These are phyloP conservation scores for Tetraselmis chui DNA, from an alignment of 139 green algal genomes.

Conservation along the genomic window DNA sequence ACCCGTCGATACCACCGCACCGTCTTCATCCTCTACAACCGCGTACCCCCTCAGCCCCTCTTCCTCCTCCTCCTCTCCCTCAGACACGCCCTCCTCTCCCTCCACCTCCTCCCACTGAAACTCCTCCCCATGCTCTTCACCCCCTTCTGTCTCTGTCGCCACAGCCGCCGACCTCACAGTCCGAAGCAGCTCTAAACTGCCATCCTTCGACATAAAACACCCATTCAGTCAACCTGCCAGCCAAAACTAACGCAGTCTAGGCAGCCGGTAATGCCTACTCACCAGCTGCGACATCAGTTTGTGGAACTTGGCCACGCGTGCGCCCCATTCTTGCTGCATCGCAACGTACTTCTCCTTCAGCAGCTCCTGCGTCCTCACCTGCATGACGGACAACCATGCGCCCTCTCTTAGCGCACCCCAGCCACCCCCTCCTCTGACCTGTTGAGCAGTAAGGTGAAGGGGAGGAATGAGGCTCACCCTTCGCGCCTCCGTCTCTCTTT, in stretches of 20 bases:
- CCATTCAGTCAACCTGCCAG: too few species aligned
- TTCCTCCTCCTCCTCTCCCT: background rate
- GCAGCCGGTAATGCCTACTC: background rate
- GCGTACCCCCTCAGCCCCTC: background rate
- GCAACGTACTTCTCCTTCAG: constrained; percentile 14
- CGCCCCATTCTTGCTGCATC: background rate
- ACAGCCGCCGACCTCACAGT: background rate
- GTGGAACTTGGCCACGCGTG: background rate
- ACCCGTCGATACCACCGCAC: too few species aligned
- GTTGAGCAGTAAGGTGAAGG: too few species aligned
- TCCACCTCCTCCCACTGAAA: background rate
- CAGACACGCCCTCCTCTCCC: too few species aligned
- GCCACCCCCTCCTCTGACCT: background rate
- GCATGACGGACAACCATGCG: background rate
- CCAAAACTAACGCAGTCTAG: too few species aligned
- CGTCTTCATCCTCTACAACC: background rate
- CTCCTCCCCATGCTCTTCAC: background rate
- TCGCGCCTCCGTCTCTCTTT: constrained; percentile 13
- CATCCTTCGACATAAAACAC: too few species aligned
- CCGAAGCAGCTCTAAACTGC: background rate
- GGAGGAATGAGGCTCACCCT: too few species aligned
- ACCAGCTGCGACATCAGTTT: background rate
- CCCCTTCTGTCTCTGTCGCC: background rate
- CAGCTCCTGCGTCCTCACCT: constrained; percentile 14
- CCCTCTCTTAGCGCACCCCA: background rate